These are phyloP conservation scores for Blastobotrys attinorum DNA, from an alignment of 805 yeast genomes.

Conservation along the genomic window DNA sequence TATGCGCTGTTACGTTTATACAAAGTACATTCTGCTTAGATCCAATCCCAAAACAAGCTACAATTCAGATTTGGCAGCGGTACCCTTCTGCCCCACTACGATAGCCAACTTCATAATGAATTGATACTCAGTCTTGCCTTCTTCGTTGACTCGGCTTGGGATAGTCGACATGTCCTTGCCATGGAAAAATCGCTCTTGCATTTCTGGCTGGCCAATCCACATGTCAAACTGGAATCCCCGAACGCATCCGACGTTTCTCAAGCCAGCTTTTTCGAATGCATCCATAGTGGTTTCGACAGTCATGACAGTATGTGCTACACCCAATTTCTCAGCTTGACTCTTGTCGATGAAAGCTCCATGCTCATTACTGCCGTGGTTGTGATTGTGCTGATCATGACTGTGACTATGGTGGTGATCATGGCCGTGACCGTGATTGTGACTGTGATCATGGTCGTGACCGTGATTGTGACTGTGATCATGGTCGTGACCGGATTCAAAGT, in stretches of 20 bases:
- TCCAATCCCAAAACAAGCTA: too few relatives aligned
- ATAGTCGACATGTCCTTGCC: too few relatives aligned
- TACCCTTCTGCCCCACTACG: slow-evolving; percentile 9
- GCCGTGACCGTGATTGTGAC: slow-evolving; percentile 4
- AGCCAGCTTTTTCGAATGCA: neutral
- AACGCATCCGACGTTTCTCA: neutral
- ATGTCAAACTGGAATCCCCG: neutral
- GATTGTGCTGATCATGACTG: slow-evolving; percentile 2
- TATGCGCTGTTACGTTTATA: too few relatives aligned
- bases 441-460: neutral
- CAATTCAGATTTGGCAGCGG: too few relatives aligned
- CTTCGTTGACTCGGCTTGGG: neutral
- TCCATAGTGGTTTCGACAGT: neutral
- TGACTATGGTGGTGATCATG: neutral
- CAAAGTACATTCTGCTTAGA: too few relatives aligned
- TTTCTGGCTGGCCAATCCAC: neutral
- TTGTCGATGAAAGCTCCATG: too few relatives aligned
- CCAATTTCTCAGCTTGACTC: slow-evolving; percentile 9
- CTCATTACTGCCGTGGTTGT: neutral
- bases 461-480: slow-evolving; percentile 11
- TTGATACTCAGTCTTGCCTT: neutral
- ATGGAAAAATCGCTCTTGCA: too few relatives aligned
- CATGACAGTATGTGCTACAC: neutral
- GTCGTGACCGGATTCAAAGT: neutral
- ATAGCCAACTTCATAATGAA: slow-evolving; percentile 7